Evolutionary conservation across 1,284 basidiomycete genomes (phyloP).

Genomic region (Cutaneotrichosporon daszewskae): DNA sequence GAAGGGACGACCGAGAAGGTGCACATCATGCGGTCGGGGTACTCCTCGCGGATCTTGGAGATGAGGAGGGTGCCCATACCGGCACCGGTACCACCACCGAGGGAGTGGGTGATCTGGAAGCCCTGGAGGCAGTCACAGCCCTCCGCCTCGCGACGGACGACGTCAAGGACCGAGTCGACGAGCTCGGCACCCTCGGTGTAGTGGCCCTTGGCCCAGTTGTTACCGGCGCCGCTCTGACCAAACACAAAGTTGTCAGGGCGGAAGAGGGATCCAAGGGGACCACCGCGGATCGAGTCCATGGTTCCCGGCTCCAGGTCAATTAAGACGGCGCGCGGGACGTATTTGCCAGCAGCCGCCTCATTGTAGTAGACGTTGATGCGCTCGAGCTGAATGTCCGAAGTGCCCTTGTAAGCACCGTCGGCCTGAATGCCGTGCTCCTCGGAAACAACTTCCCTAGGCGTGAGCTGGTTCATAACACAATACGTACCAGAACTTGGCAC

Average conservation of each 20-base stretch:
- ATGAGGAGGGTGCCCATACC: constrained; percentile 60
- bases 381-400: constrained; percentile 91
- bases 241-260: constrained; percentile 58
- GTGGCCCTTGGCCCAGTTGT: constrained; percentile 58
- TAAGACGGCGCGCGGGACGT: constrained; percentile 91
- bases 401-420: constrained; percentile 89
- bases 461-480: constrained; percentile 3
- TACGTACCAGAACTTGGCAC: constrained; percentile 99
- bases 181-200: constrained; percentile 54
- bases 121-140: constrained; percentile 55
- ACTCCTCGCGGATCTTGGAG: constrained; percentile 60
- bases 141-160: constrained; percentile 58
- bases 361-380: constrained; percentile 96
- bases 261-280: constrained; percentile 53
- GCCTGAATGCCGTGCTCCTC: constrained; percentile 95
- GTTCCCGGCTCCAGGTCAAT: constrained; percentile 95
- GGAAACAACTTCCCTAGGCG: constrained; percentile 58
- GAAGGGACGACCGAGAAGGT: constrained; percentile 60
- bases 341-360: constrained; percentile 80
- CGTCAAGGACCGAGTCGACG: constrained; percentile 56
- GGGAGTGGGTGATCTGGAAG: constrained; percentile 60
- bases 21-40: constrained; percentile 60
- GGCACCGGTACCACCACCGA: constrained; percentile 59
- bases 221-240: constrained; percentile 55
- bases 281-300: constrained; percentile 86